A percentile compares a stretch with the other conserved stretches of the same genome.
Evolutionary conservation across 805 yeast species (phyloP).

Genomic region (Monosporozyma solicola): DNA sequence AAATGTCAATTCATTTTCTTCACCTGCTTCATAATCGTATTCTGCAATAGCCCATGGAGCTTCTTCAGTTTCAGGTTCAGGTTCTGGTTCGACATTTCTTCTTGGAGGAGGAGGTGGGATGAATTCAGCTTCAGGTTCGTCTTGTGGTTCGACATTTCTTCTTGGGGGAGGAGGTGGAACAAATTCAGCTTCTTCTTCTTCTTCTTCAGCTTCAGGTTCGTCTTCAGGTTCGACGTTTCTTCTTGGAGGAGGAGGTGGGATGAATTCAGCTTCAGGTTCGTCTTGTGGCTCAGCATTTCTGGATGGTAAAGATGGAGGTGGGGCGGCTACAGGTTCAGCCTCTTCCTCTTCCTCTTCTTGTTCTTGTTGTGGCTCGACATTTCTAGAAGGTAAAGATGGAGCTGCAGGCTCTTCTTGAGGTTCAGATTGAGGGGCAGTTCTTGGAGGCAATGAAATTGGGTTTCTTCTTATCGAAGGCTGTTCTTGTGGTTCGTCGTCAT

Average conservation of each 20-base stretch:
- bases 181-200: conserved; percentile 12
- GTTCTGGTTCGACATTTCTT: conserved; percentile 13
- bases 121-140: conserved; percentile 2
- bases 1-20: conserved; percentile 84
- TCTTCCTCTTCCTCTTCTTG: conserved; percentile 6
- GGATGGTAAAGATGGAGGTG: conserved; percentile 22
- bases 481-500: conserved; percentile 19
- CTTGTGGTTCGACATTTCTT: conserved; percentile 11
- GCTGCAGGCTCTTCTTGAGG: conserved; percentile 2
- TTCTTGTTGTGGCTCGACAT: conserved; percentile 1
- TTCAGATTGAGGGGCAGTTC: conserved; percentile 2
- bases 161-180: conserved; percentile 23
- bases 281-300: conserved; percentile 12
- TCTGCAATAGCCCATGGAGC: conserved; percentile 58
- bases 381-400: conserved; percentile 1
- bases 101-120: conserved; percentile 20
- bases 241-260: conserved; percentile 21
- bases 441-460: conserved; percentile 8
- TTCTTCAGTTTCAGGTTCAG: conserved; percentile 16
- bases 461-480: conserved; percentile 2
- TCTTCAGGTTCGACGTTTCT: conserved; percentile 9
- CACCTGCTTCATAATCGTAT: conserved; percentile 86
- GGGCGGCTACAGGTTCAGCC: conserved; percentile 14
- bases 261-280: conserved; percentile 5
- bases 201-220: conserved; percentile 6